A percentile compares a stretch with the other conserved stretches of the same genome.
Conservation (phyloP, 345 rosid genomes). For the Arabidopsis arenosa region DNA sequence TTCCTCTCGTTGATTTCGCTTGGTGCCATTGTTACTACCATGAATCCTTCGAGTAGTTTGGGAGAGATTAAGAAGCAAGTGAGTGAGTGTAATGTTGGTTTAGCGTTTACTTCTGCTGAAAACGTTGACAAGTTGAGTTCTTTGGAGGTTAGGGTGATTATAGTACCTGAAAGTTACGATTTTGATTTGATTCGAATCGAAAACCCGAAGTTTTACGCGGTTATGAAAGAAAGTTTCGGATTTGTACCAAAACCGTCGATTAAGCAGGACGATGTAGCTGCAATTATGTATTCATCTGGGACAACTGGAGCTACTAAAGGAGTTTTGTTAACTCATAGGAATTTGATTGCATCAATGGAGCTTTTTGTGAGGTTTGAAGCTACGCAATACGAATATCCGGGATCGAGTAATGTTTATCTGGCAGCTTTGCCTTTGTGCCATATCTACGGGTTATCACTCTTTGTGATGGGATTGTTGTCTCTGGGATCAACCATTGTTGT, state of each 20-base stretch:
- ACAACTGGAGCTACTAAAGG: conserved; percentile 89
- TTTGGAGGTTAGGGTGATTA: conserved; percentile 48
- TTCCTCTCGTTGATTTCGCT: conserved; percentile 63
- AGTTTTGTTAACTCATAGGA: conserved; percentile 71
- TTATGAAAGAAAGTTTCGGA: conserved; percentile 44
- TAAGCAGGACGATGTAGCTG: conserved; percentile 79
- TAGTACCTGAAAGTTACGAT: conserved; percentile 57
- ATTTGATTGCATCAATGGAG: conserved; percentile 69
- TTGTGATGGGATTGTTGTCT: conserved; percentile 65
- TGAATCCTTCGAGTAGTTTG: conserved; percentile 62
- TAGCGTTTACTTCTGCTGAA: conserved; percentile 56
- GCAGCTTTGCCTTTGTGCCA: conserved; percentile 83
- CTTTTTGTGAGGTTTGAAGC: conserved; percentile 84
- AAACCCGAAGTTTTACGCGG: conserved; percentile 48
- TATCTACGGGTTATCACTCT: conserved; percentile 74
- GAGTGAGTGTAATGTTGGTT: conserved; percentile 48
- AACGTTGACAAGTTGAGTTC: conserved; percentile 47
- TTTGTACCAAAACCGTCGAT: conserved; percentile 47
- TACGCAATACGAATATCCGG: conserved; percentile 58
- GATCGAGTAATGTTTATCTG: conserved; percentile 60
- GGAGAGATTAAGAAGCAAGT: conserved; percentile 59
- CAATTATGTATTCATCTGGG: conserved; percentile 81
- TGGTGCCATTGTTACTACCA: conserved; percentile 71
- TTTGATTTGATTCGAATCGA: conserved; percentile 31
- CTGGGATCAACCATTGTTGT: conserved; percentile 72